A percentile compares a stretch with the other conserved stretches of the same genome.
Evolutionary conservation across 1,284 basidiomycete genomes (phyloP).

Genomic region (Ustilago cynodontis): DNA sequence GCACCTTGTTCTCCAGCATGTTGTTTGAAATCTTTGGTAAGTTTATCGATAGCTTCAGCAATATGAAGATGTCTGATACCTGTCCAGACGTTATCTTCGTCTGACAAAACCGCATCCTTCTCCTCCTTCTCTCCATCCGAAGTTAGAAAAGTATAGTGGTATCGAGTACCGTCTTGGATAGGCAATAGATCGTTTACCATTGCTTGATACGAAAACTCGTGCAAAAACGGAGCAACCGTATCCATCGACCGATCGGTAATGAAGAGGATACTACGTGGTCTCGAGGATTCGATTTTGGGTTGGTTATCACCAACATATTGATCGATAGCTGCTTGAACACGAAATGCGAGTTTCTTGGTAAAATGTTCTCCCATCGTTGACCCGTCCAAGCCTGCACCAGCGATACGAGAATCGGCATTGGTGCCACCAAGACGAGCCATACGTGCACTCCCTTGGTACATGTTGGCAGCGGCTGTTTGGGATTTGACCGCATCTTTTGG

Average conservation of each 20-base stretch:
- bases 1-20: slow-evolving; percentile 93
- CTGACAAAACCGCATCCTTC: slow-evolving; percentile 84
- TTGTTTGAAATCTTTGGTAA: slow-evolving; percentile 93
- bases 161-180: slow-evolving; percentile 82
- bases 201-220: slow-evolving; percentile 99
- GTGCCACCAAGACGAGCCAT: slow-evolving; percentile 55
- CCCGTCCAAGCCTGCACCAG: slow-evolving; percentile 20
- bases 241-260: slow-evolving; percentile 98
- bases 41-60: slow-evolving; percentile 95
- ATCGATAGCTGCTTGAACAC: slow-evolving; percentile 57
- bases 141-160: slow-evolving; percentile 76
- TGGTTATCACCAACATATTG: slow-evolving; percentile 54
- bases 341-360: slow-evolving; percentile 64
- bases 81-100: slow-evolving; percentile 90
- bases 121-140: slow-evolving; percentile 81
- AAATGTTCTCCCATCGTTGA: slow-evolving; percentile 52
- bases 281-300: slow-evolving; percentile 77
- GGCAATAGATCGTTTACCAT: slow-evolving; percentile 95
- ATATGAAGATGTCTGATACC: slow-evolving; percentile 96
- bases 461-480: slow-evolving; percentile 47
- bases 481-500: slow-evolving; percentile 49
- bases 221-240: slow-evolving; percentile 86
- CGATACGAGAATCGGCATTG: slow-evolving; percentile 17
- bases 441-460: slow-evolving; percentile 52
- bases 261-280: slow-evolving; percentile 85